Conservation (phyloP, 768 basidiomycete species). For the Psilocybe tampanensis region DNA sequence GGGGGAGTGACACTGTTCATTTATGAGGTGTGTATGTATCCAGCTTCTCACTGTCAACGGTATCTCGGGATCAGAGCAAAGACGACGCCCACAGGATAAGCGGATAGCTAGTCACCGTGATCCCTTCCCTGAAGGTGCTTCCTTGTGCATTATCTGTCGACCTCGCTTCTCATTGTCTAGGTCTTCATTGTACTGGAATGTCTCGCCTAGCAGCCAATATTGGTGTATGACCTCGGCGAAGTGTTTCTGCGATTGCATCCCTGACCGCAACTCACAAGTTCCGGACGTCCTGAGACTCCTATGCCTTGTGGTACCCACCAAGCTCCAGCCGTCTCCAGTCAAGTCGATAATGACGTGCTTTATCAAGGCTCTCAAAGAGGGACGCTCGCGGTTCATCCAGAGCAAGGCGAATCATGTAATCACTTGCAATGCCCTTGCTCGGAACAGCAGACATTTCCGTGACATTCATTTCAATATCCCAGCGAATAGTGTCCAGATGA, state of each 20-base stretch:
- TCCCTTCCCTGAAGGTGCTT: neutral
- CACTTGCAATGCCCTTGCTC: no score
- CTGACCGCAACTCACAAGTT: neutral
- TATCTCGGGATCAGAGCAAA: neutral
- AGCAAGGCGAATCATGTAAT: no score
- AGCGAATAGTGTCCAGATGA: no score
- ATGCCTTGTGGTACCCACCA: neutral
- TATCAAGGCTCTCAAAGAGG: neutral
- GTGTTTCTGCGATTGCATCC: neutral
- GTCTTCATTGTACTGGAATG: no score
- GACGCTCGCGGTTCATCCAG: neutral
- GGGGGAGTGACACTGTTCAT: no score
- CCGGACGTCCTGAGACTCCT: conserved; percentile 1
- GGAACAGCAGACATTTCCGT: no score
- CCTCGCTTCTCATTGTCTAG: neutral
- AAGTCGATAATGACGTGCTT: neutral
- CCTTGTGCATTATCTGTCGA: neutral
- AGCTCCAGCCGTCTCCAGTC: no score
- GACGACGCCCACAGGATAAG: neutral
- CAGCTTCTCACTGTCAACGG: neutral
- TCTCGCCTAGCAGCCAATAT: neutral
- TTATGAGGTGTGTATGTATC: neutral
- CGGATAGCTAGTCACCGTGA: conserved; percentile 5
- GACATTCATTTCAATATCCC: no score
- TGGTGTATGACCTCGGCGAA: neutral